Evolutionary conservation across 495 filamentous ascomycete species (phyloP), one percentile per base, ranked within the genome.

Genomic region (Viridothelium virens): DNA sequence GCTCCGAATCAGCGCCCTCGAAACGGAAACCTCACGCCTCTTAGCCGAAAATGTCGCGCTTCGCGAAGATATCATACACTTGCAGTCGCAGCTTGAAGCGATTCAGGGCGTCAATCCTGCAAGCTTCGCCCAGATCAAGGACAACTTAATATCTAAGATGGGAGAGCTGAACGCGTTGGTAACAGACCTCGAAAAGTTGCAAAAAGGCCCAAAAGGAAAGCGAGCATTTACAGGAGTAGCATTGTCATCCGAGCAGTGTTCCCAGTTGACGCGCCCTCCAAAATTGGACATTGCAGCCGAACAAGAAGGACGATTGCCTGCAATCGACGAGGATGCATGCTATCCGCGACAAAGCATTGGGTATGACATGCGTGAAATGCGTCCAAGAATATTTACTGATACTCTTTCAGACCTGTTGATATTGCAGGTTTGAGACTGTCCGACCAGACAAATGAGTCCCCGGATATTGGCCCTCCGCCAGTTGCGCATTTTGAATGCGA

Each of bases 21-120:
- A 97, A 74, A 86, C 86, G 64, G 92, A 98, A 77, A 85, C 85
- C 41, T 89, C 91, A 16, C 86, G 89, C 38, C 78, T 97, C 11
- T 80, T 96, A 65, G 85, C 87, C 18, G 95, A 98, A 69, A 97
- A 97, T 75, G 85, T 96, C 34, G 84, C 87, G 0, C 83, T 98
- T 0, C 86, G 90, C 62, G 86, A 91, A 67, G 86, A 92, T 69
- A 81, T 94, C 18, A 79, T 95, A 67, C 85, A 86, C 50, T 78
- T 95, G 6, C 84, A 90, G 63, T 84, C 86, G 63, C 86, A 91
- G 61, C 70, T 85, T 50, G 79, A 86, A 53, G 50, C 5, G 11
- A 6, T 18, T 34, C 25, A 36, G 5, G 6, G n/a, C n/a, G 36
- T 59, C 36, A 18, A 59, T 18, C 7, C 36, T 9, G 25, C 0